Base-by-base conservation (phyloP, 805 yeast genomes). In the Pichia eremophila region DNA sequence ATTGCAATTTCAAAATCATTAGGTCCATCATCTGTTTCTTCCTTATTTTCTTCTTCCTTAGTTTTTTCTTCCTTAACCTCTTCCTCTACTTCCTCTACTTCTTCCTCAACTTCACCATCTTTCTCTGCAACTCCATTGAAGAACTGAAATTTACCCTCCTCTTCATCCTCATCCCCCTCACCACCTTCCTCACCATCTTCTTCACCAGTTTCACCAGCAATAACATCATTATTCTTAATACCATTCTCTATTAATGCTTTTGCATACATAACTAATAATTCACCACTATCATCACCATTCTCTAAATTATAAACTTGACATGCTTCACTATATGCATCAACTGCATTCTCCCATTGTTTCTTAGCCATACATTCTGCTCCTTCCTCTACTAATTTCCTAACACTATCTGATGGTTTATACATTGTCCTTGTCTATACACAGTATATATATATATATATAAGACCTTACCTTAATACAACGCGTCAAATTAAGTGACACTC, bases 1-100 rank as follows among this genome's bases (percentile, higher is more conserved):
- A 96, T 85, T 0, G 96, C 95, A 17, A 82, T 77, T 60, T 85
- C 95, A 58, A 91, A 86, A 57, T 84, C 95, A 17, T 79, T 73
- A 53, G 81, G 85, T 39, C 77, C 77, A 32, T 69, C 74, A 22
- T 63, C 76, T 25, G 57, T 60, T 29, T 52, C 60, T 3, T 54
- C 61, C 1, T 57, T 61, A 4, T 53, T 63, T 11, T 49, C 56
- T 5, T 56, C 61, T 12, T 44, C 53, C 19, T 40, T 49, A 4
- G 47, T 57, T 6, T 56, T 57, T 1, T 57, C 64, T 4, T 52
- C 58, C 5, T 54, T 56, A 10, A 54, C 58, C 5, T 47, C 50
- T 5, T 42, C 49, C 15, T 47, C 50, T 5, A 41, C 49, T 15
- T 49, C 53, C 22, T 51, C 67, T 5, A 59, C 71, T 12, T 43